Evolutionary conservation across 257 asterid genomes (phyloP).

Genomic region (Euphrasia confusa): DNA sequence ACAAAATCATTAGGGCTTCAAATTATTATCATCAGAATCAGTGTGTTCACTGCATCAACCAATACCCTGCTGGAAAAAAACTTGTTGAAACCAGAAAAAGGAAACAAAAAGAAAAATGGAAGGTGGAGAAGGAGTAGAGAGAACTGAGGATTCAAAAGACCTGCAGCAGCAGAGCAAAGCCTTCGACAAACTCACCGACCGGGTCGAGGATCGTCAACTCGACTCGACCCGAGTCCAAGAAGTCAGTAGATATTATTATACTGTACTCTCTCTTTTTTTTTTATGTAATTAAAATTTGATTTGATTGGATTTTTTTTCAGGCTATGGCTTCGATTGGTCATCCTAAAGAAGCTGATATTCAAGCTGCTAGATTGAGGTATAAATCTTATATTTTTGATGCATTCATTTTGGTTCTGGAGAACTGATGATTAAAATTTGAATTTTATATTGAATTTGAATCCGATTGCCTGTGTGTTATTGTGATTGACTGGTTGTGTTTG

Average conservation of each 20-base stretch:
- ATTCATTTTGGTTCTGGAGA: neutral
- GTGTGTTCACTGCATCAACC: no score
- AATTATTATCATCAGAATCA: neutral
- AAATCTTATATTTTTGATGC: no score
- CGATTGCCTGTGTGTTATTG: neutral
- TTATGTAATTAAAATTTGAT: neutral
- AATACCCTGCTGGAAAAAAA: no score
- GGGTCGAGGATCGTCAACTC: constrained; percentile 99
- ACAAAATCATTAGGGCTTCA: constrained; percentile 29
- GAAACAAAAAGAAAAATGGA: constrained; percentile 43
- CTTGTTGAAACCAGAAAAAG: no score
- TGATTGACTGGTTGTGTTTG: neutral
- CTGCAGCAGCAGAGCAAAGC: constrained; percentile 98
- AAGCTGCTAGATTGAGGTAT: constrained; percentile 94
- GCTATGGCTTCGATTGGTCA: constrained; percentile 95
- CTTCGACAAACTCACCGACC: constrained; percentile 88
- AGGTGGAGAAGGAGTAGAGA: constrained; percentile 68
- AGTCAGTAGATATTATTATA: constrained; percentile 30
- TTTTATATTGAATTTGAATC: neutral
- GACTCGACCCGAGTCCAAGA: constrained; percentile 94
- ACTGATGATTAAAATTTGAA: neutral
- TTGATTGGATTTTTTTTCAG: constrained; percentile 37
- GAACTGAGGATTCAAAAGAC: constrained; percentile 73
- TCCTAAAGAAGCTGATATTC: constrained; percentile 87
- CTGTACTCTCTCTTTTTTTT: neutral